A percentile compares a stretch with the other conserved stretches of the same genome.
Evolutionary conservation across 768 basidiomycete species (phyloP).

Genomic region (Holtermanniella nyarrowii): DNA sequence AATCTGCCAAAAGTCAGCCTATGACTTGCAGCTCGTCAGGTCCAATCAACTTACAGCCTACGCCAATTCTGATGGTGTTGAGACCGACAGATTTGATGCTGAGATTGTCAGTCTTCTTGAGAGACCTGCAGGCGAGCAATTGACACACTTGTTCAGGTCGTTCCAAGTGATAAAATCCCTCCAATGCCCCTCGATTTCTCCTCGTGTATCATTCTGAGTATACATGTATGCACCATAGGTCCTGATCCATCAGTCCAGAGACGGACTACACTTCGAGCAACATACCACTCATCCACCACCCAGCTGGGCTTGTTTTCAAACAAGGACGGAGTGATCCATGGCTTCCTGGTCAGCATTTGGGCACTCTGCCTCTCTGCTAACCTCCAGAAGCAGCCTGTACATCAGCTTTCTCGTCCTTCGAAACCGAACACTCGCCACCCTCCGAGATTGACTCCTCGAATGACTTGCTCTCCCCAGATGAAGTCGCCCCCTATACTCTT

Average conservation of each 20-base stretch:
- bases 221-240: conserved; percentile 26
- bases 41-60: conserved; percentile 32
- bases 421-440: conserved; percentile 32
- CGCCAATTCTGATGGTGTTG: conserved; percentile 37
- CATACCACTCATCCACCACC: conserved; percentile 36
- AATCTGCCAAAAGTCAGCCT: conserved; percentile 18
- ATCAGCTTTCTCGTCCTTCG: conserved; percentile 14
- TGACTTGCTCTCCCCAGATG: conserved; percentile 6
- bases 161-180: conserved; percentile 26
- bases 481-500: too few species aligned
- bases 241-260: conserved; percentile 17
- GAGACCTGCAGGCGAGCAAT: conserved; percentile 17
- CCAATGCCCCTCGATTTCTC: conserved; percentile 15
- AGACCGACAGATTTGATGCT: conserved; percentile 26
- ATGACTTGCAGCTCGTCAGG: conserved; percentile 28
- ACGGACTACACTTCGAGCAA: neutral
- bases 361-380: conserved; percentile 1
- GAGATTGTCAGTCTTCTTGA: conserved; percentile 18
- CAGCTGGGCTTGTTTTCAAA: conserved; percentile 34
- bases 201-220: conserved; percentile 20
- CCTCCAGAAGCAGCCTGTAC: conserved; percentile 27
- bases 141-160: conserved; percentile 25
- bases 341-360: neutral
- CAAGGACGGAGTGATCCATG: conserved; percentile 37
- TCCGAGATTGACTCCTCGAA: conserved; percentile 38